Percentiles rank a stretch among this genome's conserved stretches.
Conservation (phyloP, 306 rosid genomes). For the Castanea mollissima region DNA sequence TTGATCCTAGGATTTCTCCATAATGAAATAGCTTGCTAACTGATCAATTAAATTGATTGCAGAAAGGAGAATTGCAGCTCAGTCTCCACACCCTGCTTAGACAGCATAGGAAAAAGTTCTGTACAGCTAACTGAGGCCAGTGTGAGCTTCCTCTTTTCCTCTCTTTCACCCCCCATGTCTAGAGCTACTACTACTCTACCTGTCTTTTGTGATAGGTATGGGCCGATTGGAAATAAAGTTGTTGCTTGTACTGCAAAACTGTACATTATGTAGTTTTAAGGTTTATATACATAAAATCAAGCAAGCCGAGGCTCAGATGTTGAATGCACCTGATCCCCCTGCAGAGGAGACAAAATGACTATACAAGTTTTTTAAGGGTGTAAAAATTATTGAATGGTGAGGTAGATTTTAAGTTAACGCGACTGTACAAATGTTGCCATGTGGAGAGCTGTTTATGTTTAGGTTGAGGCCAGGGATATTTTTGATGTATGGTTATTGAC, state of each 20-base stretch:
- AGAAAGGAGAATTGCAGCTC: constrained; percentile 98
- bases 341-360: constrained; percentile 59
- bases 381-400: constrained; percentile 60
- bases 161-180: constrained; percentile 30
- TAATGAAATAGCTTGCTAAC: constrained; percentile 3
- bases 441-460: constrained; percentile 69
- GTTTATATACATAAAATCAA: constrained; percentile 76
- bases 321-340: constrained; percentile 46
- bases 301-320: constrained; percentile 50
- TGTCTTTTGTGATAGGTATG: constrained; percentile 41
- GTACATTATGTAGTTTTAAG: constrained; percentile 87
- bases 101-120: constrained; percentile 55
- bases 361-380: constrained; percentile 63
- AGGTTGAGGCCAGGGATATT: constrained; percentile 50
- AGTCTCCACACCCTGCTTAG: constrained; percentile 72
- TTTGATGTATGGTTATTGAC: constrained; percentile 54
- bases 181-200: constrained; percentile 42
- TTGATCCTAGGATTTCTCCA: background rate
- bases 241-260: constrained; percentile 68
- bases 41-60: constrained; percentile 27
- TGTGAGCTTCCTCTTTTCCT: constrained; percentile 49
- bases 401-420: constrained; percentile 38
- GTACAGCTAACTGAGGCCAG: constrained; percentile 98
- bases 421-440: constrained; percentile 36
- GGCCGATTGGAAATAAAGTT: constrained; percentile 58